A percentile compares a stretch with the other conserved stretches of the same genome.
Evolutionary conservation across 495 filamentous ascomycete genomes (phyloP).

Genomic region (Lepidopterella palustris): DNA sequence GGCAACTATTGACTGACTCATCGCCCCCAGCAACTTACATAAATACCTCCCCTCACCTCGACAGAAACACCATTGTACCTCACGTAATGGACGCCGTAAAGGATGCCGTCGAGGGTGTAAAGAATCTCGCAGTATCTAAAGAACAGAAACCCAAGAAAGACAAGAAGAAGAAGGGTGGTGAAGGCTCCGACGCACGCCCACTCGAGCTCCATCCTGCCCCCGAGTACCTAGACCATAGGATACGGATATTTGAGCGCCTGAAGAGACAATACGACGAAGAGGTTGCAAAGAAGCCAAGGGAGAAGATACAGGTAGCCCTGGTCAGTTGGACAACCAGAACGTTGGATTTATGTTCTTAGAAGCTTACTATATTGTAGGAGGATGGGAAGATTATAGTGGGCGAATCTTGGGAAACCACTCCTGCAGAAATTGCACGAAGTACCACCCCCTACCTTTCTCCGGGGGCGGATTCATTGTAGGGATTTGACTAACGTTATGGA

Average conservation of each 20-base stretch:
- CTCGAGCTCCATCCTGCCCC: constrained; percentile 63
- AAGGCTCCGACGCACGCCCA: constrained; percentile 37
- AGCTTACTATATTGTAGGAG: constrained; percentile 53
- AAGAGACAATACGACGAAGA: constrained; percentile 77
- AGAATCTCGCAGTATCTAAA: constrained; percentile 45
- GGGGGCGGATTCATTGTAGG: too few species aligned
- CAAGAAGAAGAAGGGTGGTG: constrained; percentile 46
- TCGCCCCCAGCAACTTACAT: not conserved
- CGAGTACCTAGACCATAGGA: constrained; percentile 73
- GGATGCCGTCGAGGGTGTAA: constrained; percentile 41
- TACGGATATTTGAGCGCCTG: constrained; percentile 78
- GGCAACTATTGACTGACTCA: not conserved
- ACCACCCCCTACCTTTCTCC: too few species aligned
- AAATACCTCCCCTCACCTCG: not conserved
- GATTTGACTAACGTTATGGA: too few species aligned
- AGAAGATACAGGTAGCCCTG: too few species aligned
- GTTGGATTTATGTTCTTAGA: too few species aligned
- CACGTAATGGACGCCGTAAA: constrained; percentile 22
- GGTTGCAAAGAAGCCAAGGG: constrained; percentile 54
- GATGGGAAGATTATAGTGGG: constrained; percentile 56
- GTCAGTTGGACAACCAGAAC: too few species aligned
- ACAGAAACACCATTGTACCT: not conserved
- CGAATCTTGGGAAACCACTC: constrained; percentile 67
- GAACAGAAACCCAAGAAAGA: constrained; percentile 35
- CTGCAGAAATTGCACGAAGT: constrained; percentile 57